phyloP scores from a whole-genome alignment of 345 rosid genomes.

The Eutrema japonicum region DNA sequence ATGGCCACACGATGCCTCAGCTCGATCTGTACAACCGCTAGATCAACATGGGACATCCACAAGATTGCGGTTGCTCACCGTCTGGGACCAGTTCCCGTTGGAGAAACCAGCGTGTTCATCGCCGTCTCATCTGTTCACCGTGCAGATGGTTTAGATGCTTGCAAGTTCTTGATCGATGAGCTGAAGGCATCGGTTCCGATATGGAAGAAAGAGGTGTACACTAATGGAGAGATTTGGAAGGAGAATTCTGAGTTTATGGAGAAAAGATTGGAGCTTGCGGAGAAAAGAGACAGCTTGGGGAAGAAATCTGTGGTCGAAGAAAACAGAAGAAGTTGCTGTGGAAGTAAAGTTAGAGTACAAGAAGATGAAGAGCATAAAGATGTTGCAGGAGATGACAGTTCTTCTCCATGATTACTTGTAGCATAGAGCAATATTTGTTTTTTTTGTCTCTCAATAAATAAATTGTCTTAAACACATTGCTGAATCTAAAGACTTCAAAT shows the following conservation, averaged over 20 bases:
- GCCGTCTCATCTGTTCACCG: conserved; percentile 88
- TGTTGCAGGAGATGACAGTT: conserved; percentile 29
- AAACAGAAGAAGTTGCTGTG: conserved; percentile 59
- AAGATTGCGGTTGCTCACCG: conserved; percentile 79
- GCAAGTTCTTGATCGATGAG: conserved; percentile 81
- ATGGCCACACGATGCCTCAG: conserved; percentile 76
- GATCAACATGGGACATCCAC: conserved; percentile 73
- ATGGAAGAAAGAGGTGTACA: conserved; percentile 94
- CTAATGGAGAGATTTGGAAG: conserved; percentile 93
- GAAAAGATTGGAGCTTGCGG: conserved; percentile 60
- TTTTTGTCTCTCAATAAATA: conserved; percentile 24
- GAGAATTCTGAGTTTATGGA: conserved; percentile 83
- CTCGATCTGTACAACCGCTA: conserved; percentile 62
- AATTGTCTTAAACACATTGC: conserved; percentile 32
- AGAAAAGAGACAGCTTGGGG: conserved; percentile 39
- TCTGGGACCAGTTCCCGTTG: conserved; percentile 81
- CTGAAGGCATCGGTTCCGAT: conserved; percentile 87
- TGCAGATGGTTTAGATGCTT: conserved; percentile 81
- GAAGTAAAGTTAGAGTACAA: conserved; percentile 58
- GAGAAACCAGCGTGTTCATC: conserved; percentile 83
- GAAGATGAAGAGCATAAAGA: conserved; percentile 33
- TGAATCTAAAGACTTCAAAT: conserved; percentile 31
- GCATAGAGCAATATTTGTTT: conserved; percentile 29
- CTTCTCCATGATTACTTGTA: conserved; percentile 31
- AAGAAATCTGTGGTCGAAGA: conserved; percentile 43